Evolutionary conservation across 1,284 basidiomycete genomes (phyloP).

Genomic region (Rhodotorula glutinis): DNA sequence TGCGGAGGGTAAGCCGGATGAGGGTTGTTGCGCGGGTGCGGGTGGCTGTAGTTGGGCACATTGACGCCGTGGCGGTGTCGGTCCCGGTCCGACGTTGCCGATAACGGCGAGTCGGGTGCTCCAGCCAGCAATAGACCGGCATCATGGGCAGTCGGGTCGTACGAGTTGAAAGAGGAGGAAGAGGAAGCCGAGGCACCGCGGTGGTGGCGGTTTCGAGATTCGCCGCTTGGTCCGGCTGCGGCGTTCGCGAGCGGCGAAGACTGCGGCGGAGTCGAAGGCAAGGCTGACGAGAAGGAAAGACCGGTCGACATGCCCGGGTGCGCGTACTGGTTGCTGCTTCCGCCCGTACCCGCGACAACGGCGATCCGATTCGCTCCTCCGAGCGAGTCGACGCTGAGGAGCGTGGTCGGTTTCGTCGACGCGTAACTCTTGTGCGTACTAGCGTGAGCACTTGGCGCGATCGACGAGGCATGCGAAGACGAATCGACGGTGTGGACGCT

Average conservation of each 20-base stretch:
- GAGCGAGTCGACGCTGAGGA: slow-evolving; percentile 75
- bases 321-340: slow-evolving; percentile 54
- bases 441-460: slow-evolving; percentile 34
- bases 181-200: slow-evolving; percentile 15
- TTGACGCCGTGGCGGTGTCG: slow-evolving; percentile 54
- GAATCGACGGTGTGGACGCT: slow-evolving; percentile 27
- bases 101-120: slow-evolving; percentile 6
- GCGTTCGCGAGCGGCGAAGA: slow-evolving; percentile 52
- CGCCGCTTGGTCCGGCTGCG: background rate
- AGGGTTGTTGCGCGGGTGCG: slow-evolving; percentile 93
- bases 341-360: slow-evolving; percentile 41
- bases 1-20: slow-evolving; percentile 81
- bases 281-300: background rate
- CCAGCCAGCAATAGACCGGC: background rate
- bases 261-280: slow-evolving; percentile 46
- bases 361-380: slow-evolving; percentile 60
- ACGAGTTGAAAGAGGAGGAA: slow-evolving; percentile 16
- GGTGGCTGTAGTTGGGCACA: slow-evolving; percentile 80
- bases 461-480: slow-evolving; percentile 20
- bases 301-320: background rate
- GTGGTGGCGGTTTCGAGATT: background rate
- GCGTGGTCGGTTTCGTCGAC: slow-evolving; percentile 91
- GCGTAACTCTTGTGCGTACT: slow-evolving; percentile 51
- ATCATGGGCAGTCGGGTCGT: background rate
- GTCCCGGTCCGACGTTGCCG: background rate